phyloP scores from a whole-genome alignment of 1,284 basidiomycete genomes.

The Marasmius oreades region DNA sequence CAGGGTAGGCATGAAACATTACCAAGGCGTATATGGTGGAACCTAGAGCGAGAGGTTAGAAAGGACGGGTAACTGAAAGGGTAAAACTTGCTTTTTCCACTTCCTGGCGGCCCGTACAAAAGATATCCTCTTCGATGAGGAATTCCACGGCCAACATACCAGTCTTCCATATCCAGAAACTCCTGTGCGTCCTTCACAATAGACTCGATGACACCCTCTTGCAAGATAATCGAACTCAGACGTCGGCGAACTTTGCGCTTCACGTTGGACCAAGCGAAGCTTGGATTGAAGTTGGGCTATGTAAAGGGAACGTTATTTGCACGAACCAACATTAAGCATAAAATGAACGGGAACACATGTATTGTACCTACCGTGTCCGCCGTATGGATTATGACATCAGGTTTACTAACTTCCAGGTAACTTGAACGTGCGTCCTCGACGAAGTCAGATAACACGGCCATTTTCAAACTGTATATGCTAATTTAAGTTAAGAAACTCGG shows the following conservation, averaged over 20 bases:
- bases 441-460: slow-evolving; percentile 38
- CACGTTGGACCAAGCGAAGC: slow-evolving; percentile 38
- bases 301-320: neutral
- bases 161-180: slow-evolving; percentile 47
- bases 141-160: slow-evolving; percentile 51
- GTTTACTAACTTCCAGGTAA: slow-evolving; percentile 40
- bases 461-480: slow-evolving; percentile 46
- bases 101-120: slow-evolving; percentile 51
- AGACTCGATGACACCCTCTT: slow-evolving; percentile 40
- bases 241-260: slow-evolving; percentile 45
- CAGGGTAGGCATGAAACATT: slow-evolving; percentile 7
- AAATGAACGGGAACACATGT: slow-evolving; percentile 1
- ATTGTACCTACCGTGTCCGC: slow-evolving; percentile 32
- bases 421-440: slow-evolving; percentile 41
- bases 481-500: neutral
- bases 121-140: slow-evolving; percentile 54
- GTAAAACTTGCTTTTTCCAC: slow-evolving; percentile 43
- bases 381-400: slow-evolving; percentile 42
- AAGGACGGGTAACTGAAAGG: neutral
- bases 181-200: slow-evolving; percentile 47
- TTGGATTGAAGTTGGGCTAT: slow-evolving; percentile 32
- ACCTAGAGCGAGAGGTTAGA: slow-evolving; percentile 25
- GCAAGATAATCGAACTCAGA: slow-evolving; percentile 48
- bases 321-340: neutral
- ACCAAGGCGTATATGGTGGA: slow-evolving; percentile 58